Evolutionary conservation across 768 basidiomycete genomes (phyloP), one percentile per base, ranked within the genome.

Genomic region (Mycena galericulata): DNA sequence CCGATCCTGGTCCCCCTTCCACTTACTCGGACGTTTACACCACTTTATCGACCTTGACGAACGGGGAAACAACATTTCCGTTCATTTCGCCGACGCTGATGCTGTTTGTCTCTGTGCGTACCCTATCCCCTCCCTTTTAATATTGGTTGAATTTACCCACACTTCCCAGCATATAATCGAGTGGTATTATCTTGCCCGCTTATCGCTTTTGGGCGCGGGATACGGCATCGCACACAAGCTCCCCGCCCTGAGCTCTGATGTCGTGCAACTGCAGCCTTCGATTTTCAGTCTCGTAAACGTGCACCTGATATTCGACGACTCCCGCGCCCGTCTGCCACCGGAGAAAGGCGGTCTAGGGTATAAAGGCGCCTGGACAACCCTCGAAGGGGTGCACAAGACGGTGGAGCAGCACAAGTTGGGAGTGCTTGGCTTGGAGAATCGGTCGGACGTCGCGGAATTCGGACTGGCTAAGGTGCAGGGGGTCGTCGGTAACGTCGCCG

Each of bases 301-400:
- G 1, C 89, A 91, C 69, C 74, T 90, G 50, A 81, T 91, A 30
- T 89, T 90, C 59, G 89, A 91, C 50, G 90, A 91, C 73, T 87
- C 88, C n/a, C 84, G 88, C 43, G 90, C 90, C 27, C 82, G 89
- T 3, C 75, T 88, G 45, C 70, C 86, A 5, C 86, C 89, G 0
- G 75, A 79, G 50, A 79, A 89, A 62, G 90, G 90, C 5, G 90
- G 90, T 1, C 80, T 92, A n/a, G 90, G 89, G 29, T 92, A 90
- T 72, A 73, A 76, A 36, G 88, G 89, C 5, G 77, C 80, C 1
- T 91, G 88, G 82, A 90, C 85, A 4, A 89, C 88, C 11, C 61
- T 88, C 15, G 82, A 89, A 70, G 90, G 86, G 1, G 60, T 90
- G n/a, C 83, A 86, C 71, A 87, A 86, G 73, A 89, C 90, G 1